A percentile compares a stretch with the other conserved stretches of the same genome.
phyloP scores from a whole-genome alignment of 345 rosid genomes.

The Diplotaxis tenuifolia region DNA sequence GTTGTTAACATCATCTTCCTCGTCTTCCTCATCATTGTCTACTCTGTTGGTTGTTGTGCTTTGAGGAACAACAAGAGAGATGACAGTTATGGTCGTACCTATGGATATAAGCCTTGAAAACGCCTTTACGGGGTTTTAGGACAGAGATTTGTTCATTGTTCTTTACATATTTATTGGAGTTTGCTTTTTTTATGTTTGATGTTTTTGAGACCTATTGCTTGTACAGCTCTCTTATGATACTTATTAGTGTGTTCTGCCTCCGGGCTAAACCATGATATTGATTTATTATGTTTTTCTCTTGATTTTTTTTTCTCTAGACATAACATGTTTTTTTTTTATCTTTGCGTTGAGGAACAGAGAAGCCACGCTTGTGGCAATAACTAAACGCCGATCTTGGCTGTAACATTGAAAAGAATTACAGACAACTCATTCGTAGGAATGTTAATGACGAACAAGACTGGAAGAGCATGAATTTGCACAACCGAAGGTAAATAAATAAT shows the following conservation, averaged over 20 bases:
- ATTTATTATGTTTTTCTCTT: slow-evolving; percentile 2
- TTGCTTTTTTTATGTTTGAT: slow-evolving; percentile 18
- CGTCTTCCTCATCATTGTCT: slow-evolving; percentile 73
- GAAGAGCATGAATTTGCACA: no score
- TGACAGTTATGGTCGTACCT: slow-evolving; percentile 21
- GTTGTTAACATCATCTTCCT: slow-evolving; percentile 76
- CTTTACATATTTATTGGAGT: slow-evolving; percentile 2
- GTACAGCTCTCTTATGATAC: slow-evolving; percentile 28
- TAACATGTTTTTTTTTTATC: not conserved
- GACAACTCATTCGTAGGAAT: not conserved
- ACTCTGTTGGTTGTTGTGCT: slow-evolving; percentile 93
- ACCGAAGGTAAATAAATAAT: no score
- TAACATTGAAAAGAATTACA: not conserved
- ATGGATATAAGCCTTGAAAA: slow-evolving; percentile 41
- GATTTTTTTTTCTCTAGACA: not conserved
- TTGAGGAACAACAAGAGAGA: slow-evolving; percentile 85
- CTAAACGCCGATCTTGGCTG: not conserved
- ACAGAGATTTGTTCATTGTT: slow-evolving; percentile 23
- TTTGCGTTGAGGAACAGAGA: not conserved
- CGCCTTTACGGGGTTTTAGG: slow-evolving; percentile 9
- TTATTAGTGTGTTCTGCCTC: slow-evolving; percentile 16
- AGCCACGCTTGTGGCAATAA: not conserved
- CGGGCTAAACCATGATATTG: slow-evolving; percentile 19
- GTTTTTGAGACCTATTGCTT: slow-evolving; percentile 25
- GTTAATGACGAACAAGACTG: no score